Evolutionary conservation across 192 early-diverging fungal genomes (phyloP), one percentile per base, ranked within the genome.

Genomic region (Entomortierella parvispora): DNA sequence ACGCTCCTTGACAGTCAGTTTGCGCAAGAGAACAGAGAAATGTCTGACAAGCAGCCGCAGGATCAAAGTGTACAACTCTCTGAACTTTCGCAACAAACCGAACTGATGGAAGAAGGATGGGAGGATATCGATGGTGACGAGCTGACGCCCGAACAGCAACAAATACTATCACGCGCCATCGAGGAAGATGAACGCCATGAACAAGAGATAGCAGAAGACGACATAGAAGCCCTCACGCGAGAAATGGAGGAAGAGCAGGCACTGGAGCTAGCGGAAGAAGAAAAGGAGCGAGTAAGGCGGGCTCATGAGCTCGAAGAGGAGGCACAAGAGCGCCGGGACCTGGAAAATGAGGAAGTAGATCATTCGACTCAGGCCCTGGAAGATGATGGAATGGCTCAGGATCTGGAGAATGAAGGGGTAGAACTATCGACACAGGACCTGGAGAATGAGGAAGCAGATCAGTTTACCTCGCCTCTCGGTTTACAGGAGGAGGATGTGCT

Each of bases 231-330:
- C 6, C 51, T 53, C 6, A 26, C 11, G 29, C 51, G 4, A 8
- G 20, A 51, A 14, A 52, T 63, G 34, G 32, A 26, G 6, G 20
- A 59, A 26, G 57, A 59, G 43, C 57, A 59, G 23, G 7, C 6
- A 8, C 43, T 9, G 42, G 18, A 59, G 28, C 28, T 23, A 14
- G 51, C n/a, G 25, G 25, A 52, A 52, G 28, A 52, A 52, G 50
- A 20, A 26, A 31, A 22, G 28, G 51, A 31, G 22, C 14, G 28
- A 26, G 51, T 26, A 25, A 28, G 28, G 9, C 51, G 28, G 25
- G 51, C 22, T 32, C 51, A 18, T 14, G 47, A 49, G 6, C 18
- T 32, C n/a, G 31, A 56, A 2, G 54, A 55, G 1, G 33, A 56
- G 4, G 54, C 18, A 34, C 5, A n/a, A 29, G 31, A 37, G 32